Conservation (phyloP, 1,284 basidiomycete species). For the Volvariella surrecta region DNA sequence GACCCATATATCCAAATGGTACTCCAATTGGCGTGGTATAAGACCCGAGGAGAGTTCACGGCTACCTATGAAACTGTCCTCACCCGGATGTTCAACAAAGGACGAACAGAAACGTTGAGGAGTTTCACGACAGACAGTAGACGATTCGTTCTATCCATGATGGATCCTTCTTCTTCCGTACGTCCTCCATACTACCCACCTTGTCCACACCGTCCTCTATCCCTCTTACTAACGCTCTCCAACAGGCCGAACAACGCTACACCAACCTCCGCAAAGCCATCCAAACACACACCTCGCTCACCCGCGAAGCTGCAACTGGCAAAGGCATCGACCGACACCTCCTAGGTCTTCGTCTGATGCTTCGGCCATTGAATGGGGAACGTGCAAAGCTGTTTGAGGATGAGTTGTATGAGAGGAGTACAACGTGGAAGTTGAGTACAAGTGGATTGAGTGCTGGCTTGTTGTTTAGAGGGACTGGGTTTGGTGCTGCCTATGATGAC, state of each 20-base stretch:
- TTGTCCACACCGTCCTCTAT: slow-evolving; percentile 3
- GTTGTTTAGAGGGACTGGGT: slow-evolving; percentile 88
- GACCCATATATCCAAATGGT: slow-evolving; percentile 94
- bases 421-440: slow-evolving; percentile 89
- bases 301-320: slow-evolving; percentile 77
- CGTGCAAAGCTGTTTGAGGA: slow-evolving; percentile 63
- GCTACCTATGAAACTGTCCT: slow-evolving; percentile 95
- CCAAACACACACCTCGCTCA: slow-evolving; percentile 66
- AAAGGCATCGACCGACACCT: slow-evolving; percentile 90
- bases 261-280: slow-evolving; percentile 62
- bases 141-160: slow-evolving; percentile 75
- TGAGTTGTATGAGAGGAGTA: slow-evolving; percentile 67
- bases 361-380: slow-evolving; percentile 37
- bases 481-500: slow-evolving; percentile 73
- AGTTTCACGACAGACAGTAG: slow-evolving; percentile 73
- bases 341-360: slow-evolving; percentile 73
- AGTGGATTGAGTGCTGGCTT: slow-evolving; percentile 85
- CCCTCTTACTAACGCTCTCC: slow-evolving; percentile 1
- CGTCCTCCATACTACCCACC: slow-evolving; percentile 12
- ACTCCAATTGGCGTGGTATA: slow-evolving; percentile 89
- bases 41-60: slow-evolving; percentile 68
- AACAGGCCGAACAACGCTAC: slow-evolving; percentile 37
- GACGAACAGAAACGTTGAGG: slow-evolving; percentile 90
- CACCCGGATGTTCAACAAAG: slow-evolving; percentile 86
- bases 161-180: slow-evolving; percentile 43